phyloP scores from a whole-genome alignment of 345 rosid genomes.

The Punica granatum region DNA sequence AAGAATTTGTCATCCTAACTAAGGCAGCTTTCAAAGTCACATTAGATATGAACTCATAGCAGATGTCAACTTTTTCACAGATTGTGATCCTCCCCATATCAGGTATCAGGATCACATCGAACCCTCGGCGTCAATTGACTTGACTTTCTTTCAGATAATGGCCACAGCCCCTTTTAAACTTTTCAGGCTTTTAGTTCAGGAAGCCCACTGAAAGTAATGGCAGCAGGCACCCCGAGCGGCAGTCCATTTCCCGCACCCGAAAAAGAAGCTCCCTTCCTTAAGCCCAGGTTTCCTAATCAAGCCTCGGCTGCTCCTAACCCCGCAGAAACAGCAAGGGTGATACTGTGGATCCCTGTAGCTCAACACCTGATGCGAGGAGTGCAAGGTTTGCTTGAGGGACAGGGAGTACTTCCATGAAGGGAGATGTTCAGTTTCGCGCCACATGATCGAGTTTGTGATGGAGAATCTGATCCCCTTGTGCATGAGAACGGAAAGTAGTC shows the following conservation, averaged over 20 bases:
- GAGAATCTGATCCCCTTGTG: slow-evolving; percentile 28
- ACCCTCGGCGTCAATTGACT: not conserved
- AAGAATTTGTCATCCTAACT: not conserved
- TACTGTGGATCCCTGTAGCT: slow-evolving; percentile 10
- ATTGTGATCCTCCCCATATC: not conserved
- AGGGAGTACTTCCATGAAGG: slow-evolving; percentile 16
- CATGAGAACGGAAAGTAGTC: slow-evolving; percentile 29
- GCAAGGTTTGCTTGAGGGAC: slow-evolving; percentile 10
- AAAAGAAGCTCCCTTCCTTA: slow-evolving; percentile 30
- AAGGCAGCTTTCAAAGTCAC: not conserved
- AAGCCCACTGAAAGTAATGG: slow-evolving; percentile 34
- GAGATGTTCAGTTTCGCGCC: slow-evolving; percentile 19
- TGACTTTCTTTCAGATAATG: too few relatives aligned
- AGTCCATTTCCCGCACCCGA: slow-evolving; percentile 42
- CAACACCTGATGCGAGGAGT: slow-evolving; percentile 16
- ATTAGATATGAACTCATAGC: not conserved
- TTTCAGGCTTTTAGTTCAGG: slow-evolving; percentile 13
- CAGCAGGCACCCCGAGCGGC: slow-evolving; percentile 25
- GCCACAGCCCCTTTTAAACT: not conserved
- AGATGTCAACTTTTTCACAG: not conserved
- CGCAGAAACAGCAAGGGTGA: slow-evolving; percentile 33
- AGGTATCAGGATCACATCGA: not conserved
- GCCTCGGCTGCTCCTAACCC: slow-evolving; percentile 27
- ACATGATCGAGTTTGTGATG: slow-evolving; percentile 29
- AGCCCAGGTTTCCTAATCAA: slow-evolving; percentile 31